Base-by-base conservation (phyloP, 495 filamentous ascomycete species). In the Penicillium argentinense region DNA sequence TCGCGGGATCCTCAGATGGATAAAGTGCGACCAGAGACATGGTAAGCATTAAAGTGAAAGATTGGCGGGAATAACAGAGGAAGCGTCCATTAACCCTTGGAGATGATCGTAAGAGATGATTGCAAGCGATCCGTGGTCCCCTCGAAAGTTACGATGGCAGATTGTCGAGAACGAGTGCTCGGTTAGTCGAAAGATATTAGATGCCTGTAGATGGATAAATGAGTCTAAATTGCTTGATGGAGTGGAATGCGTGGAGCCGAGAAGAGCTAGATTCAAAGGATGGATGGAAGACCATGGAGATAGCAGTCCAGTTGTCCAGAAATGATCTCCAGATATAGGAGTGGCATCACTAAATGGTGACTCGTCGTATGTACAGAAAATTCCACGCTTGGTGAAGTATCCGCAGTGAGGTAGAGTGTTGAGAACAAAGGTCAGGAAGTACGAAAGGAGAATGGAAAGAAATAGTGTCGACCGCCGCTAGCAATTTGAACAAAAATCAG, bases 351-450 rank as follows among this genome's bases (percentile, higher is more conserved):
- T n/a, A 13, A 21, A 9, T 6, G 29, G 13, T 8, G 29, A 33
- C 7, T 36, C 56, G 17, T 51, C 62, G 42, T 24, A 48, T 30
- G 16, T 45, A 48, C 30, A 62, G 18, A 11, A 46, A 49, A 38
- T 23, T 7, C 38, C 28, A 37, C 43, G 43, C 21, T 57, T 36
- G 30, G 39, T 41, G 22, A 47, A 68, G 27, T 57, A 63, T n/a
- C 54, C 59, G 45, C 69, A 72, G 8, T 30, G 39, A 8, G 69
- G 69, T 26, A 69, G 44, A 2, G 47, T 13, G 3, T 32, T n/a
- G 7, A 32, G 29, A 12, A 14, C 13, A 8, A 12, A 5, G 28
- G 11, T 30, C 28, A 3, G n/a, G 13, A 6, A 32, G 29, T 4
- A 32, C 13, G 29, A 32, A 32, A 14, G 29, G 16, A 13, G 29